Percentiles rank a stretch among this genome's conserved stretches.
phyloP scores from a whole-genome alignment of 495 filamentous ascomycete species.

The Extremus antarcticus region DNA sequence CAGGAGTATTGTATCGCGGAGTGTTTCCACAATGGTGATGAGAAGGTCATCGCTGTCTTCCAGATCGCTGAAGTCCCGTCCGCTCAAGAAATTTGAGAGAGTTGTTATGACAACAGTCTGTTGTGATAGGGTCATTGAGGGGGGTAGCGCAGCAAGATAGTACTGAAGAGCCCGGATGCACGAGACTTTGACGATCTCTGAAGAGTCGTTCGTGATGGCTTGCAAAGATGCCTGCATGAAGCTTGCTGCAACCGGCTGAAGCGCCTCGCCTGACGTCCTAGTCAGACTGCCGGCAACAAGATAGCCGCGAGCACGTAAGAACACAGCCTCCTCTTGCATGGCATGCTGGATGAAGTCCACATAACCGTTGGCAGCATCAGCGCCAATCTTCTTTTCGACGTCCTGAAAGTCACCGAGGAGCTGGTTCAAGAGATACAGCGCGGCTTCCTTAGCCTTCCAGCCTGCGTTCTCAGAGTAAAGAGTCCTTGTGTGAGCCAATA shows the following conservation, averaged over 20 bases:
- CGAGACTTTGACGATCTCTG: slow-evolving; percentile 82
- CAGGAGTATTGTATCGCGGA: slow-evolving; percentile 70
- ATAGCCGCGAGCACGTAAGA: slow-evolving; percentile 76
- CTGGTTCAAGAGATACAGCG: slow-evolving; percentile 70
- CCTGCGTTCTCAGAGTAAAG: slow-evolving; percentile 42
- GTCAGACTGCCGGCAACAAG: slow-evolving; percentile 66
- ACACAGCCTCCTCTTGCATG: slow-evolving; percentile 52
- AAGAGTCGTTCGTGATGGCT: slow-evolving; percentile 58
- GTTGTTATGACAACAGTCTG: slow-evolving; percentile 65
- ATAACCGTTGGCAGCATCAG: slow-evolving; percentile 58
- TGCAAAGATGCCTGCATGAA: slow-evolving; percentile 69
- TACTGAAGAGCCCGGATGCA: slow-evolving; percentile 83
- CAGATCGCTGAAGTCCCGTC: slow-evolving; percentile 69
- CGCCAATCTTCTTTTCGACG: slow-evolving; percentile 51
- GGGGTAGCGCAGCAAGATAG: slow-evolving; percentile 52
- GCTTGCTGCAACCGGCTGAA: slow-evolving; percentile 42
- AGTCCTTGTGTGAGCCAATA: slow-evolving; percentile 59
- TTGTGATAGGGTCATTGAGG: slow-evolving; percentile 43
- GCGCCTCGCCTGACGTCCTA: slow-evolving; percentile 42
- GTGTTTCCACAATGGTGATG: slow-evolving; percentile 77
- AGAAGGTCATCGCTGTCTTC: slow-evolving; percentile 83
- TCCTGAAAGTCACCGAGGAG: slow-evolving; percentile 73
- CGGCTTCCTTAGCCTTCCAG: slow-evolving; percentile 64
- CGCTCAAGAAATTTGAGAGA: slow-evolving; percentile 63
- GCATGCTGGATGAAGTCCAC: slow-evolving; percentile 68